Conservation (phyloP, 129 eudicot genomes). For the Pulicaria dysenterica region DNA sequence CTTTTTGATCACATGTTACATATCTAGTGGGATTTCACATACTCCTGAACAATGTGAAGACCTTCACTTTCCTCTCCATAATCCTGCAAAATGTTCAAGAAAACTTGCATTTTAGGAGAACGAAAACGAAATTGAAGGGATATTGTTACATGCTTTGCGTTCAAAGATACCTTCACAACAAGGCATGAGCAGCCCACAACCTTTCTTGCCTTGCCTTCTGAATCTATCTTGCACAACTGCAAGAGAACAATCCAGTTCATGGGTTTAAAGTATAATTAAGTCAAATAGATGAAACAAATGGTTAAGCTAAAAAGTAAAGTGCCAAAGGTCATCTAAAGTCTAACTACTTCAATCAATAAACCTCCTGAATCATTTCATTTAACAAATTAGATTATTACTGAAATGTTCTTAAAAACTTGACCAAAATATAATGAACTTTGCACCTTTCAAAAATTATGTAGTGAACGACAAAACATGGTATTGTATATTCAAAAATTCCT, state of each 20-base stretch:
- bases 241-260: not conserved
- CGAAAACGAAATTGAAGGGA: not conserved
- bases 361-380: not conserved
- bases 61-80: constrained; percentile 82
- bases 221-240: constrained; percentile 92
- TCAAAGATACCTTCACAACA: constrained; percentile 65
- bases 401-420: too few relatives aligned
- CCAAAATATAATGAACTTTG: too few relatives aligned
- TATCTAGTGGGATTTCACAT: constrained; percentile 64
- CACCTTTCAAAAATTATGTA: too few relatives aligned
- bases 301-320: too few relatives aligned
- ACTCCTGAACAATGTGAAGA: constrained; percentile 71
- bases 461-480: too few relatives aligned
- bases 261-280: not conserved
- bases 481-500: too few relatives aligned
- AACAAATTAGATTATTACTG: not conserved
- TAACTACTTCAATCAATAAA: too few relatives aligned
- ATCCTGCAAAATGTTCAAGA: constrained; percentile 17
- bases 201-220: constrained; percentile 91
- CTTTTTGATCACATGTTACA: constrained; percentile 14
- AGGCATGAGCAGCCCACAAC: constrained; percentile 88
- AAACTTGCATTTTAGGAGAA: not conserved
- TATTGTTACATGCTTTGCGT: not conserved
- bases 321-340: too few relatives aligned
- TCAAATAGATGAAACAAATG: too few relatives aligned